Evolutionary conservation across 805 yeast species (phyloP).

Genomic region (Lachancea mirantina): DNA sequence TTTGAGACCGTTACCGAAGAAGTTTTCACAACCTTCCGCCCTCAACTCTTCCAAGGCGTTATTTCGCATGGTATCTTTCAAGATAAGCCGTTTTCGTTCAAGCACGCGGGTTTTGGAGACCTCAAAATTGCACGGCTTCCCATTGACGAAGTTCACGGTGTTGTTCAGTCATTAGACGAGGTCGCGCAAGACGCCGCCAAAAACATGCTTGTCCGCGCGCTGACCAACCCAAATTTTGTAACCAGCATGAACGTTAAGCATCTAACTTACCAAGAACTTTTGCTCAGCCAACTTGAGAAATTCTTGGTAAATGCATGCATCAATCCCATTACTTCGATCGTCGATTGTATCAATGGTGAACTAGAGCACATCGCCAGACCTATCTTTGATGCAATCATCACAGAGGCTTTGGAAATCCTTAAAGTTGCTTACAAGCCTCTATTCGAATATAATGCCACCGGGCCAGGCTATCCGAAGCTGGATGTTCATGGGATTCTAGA

Average conservation of each 20-base stretch:
- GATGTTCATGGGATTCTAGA: slow-evolving; percentile 25
- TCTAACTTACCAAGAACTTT: slow-evolving; percentile 40
- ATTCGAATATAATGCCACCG: slow-evolving; percentile 21
- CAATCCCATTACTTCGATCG: slow-evolving; percentile 73
- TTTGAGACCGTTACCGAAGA: slow-evolving; percentile 45
- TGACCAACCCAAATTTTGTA: slow-evolving; percentile 22
- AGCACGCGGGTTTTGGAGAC: slow-evolving; percentile 69
- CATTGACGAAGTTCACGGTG: slow-evolving; percentile 17
- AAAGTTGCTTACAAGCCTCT: slow-evolving; percentile 22
- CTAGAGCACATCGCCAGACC: slow-evolving; percentile 43
- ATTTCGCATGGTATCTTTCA: slow-evolving; percentile 79
- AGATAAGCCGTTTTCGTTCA: slow-evolving; percentile 37
- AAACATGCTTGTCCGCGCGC: slow-evolving; percentile 25
- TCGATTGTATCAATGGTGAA: slow-evolving; percentile 75
- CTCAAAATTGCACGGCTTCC: slow-evolving; percentile 56
- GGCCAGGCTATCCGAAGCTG: slow-evolving; percentile 24
- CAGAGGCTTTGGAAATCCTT: slow-evolving; percentile 31
- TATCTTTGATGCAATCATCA: slow-evolving; percentile 30
- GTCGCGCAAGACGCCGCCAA: slow-evolving; percentile 11
- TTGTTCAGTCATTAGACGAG: slow-evolving; percentile 17
- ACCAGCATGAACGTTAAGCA: slow-evolving; percentile 25
- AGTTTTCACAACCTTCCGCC: slow-evolving; percentile 53
- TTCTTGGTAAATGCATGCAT: slow-evolving; percentile 75
- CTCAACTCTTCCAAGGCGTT: slow-evolving; percentile 66
- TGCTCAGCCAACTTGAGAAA: slow-evolving; percentile 64